Percentiles rank a stretch among this genome's conserved stretches.
These are phyloP conservation scores for Hyaloscypha finlandica DNA, from an alignment of 495 filamentous ascomycete genomes.

Conservation along the genomic window DNA sequence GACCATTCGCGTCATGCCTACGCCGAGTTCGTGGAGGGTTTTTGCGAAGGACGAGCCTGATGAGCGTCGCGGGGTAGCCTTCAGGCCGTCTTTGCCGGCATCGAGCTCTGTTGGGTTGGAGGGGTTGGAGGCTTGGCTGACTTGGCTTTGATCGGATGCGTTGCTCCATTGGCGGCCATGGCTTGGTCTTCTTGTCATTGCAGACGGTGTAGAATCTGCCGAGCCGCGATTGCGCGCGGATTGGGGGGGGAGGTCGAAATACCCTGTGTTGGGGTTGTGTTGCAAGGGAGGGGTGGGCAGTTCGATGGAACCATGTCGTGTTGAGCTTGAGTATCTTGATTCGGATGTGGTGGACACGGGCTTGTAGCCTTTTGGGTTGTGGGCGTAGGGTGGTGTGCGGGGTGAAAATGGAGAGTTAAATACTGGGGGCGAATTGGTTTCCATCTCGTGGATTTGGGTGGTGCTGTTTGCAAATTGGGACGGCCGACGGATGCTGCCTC, in stretches of 20 bases:
- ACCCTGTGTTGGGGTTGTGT: conserved; percentile 17
- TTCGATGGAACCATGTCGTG: conserved; percentile 17
- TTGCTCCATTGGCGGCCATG: conserved; percentile 29
- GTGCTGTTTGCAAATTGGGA: conserved; percentile 7
- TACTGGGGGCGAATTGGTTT: conserved; percentile 9
- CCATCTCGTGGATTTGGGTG: conserved; percentile 19
- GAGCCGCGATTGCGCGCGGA: conserved; percentile 15
- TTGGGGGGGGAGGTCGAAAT: conserved; percentile 22
- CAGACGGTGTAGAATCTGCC: conserved; percentile 2
- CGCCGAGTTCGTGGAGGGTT: conserved; percentile 13
- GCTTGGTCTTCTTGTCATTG: conserved; percentile 13
- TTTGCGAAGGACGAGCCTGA: conserved; percentile 1
- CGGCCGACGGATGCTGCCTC: conserved; percentile 10
- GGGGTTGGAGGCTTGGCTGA: conserved; percentile 18
- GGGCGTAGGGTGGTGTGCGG: conserved; percentile 7
- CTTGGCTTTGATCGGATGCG: conserved; percentile 21
- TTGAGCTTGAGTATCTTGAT: conserved; percentile 18
- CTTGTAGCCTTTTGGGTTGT: conserved; percentile 19
- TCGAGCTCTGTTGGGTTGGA: conserved; percentile 20
- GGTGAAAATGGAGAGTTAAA: conserved; percentile 24
- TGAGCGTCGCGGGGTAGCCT: not conserved
- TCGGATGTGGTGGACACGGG: conserved; percentile 19
- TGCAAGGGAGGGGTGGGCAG: conserved; percentile 10
- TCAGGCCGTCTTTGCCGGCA: conserved; percentile 10
- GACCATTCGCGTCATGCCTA: not conserved